Evolutionary conservation across 768 basidiomycete species (phyloP).

Genomic region (Kwoniella bestiolae): DNA sequence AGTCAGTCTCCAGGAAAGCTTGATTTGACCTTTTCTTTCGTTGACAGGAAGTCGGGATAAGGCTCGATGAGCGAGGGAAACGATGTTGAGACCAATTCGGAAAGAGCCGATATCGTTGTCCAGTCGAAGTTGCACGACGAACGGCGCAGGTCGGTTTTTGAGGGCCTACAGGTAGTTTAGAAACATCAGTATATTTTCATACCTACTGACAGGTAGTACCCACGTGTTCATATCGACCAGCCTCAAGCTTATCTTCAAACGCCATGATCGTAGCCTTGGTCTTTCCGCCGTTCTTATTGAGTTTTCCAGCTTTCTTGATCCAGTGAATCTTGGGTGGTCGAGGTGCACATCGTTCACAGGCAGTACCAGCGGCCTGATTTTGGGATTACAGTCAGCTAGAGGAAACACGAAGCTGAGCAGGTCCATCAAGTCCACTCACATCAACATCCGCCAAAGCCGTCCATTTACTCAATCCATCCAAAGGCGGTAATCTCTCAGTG

Average conservation of each 20-base stretch:
- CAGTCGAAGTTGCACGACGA: conserved; percentile 73
- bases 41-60: conserved; percentile 73
- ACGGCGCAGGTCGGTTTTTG: conserved; percentile 81
- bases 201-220: conserved; percentile 7
- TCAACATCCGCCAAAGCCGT: conserved; percentile 63
- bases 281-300: conserved; percentile 49
- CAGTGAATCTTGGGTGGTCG: conserved; percentile 74
- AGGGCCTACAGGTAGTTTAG: conserved; percentile 60
- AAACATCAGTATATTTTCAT: conserved; percentile 5
- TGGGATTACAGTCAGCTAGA: too few species aligned
- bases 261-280: conserved; percentile 67
- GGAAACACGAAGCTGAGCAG: too few species aligned
- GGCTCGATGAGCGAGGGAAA: conserved; percentile 85
- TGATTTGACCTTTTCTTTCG: conserved; percentile 61
- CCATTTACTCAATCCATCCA: conserved; percentile 75
- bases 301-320: conserved; percentile 61
- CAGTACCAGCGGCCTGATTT: conserved; percentile 38
- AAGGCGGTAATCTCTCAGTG: conserved; percentile 76
- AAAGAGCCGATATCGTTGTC: conserved; percentile 70
- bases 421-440: conserved; percentile 39
- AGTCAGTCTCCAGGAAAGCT: conserved; percentile 74
- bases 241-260: conserved; percentile 81
- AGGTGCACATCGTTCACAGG: conserved; percentile 83
- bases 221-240: conserved; percentile 81
- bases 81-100: conserved; percentile 83